A percentile compares a stretch with the other conserved stretches of the same genome.
Evolutionary conservation across 2,329 filamentous ascomycete genomes (phyloP).

Genomic region (Colletotrichum spaethianum): DNA sequence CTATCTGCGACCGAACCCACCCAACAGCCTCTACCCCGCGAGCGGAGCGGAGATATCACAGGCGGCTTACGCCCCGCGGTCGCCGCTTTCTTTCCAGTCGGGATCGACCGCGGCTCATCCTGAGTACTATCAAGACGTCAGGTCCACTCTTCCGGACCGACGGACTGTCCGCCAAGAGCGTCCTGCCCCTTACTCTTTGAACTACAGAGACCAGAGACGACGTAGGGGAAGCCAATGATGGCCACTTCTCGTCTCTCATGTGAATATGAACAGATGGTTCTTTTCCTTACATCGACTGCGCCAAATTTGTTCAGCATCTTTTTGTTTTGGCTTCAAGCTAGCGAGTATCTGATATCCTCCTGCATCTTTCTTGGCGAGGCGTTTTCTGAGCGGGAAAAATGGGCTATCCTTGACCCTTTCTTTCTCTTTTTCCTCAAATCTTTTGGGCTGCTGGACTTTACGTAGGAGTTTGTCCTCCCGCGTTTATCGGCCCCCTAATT

Average conservation of each 20-base stretch:
- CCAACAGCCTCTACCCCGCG: slow-evolving; percentile 25
- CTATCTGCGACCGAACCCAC: slow-evolving; percentile 27
- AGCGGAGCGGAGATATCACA: slow-evolving; percentile 31
- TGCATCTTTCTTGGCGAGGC: slow-evolving; percentile 31
- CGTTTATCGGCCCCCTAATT: slow-evolving; percentile 8
- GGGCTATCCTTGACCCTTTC: neutral
- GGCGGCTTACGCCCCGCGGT: slow-evolving; percentile 31
- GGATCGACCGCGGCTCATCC: neutral
- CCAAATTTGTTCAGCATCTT: neutral
- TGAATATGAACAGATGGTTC: neutral
- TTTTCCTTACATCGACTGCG: neutral
- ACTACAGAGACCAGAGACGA: slow-evolving; percentile 35
- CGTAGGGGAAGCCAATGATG: slow-evolving; percentile 34
- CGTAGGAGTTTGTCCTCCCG: neutral
- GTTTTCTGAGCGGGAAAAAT: slow-evolving; percentile 16
- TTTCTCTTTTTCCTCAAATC: neutral
- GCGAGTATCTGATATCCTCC: slow-evolving; percentile 19
- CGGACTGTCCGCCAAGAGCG: slow-evolving; percentile 35
- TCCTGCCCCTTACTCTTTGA: slow-evolving; percentile 32
- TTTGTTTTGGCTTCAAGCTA: neutral
- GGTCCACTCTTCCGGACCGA: slow-evolving; percentile 34
- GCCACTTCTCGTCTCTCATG: too few species aligned
- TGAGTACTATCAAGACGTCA: slow-evolving; percentile 30
- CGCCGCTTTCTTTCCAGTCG: slow-evolving; percentile 24
- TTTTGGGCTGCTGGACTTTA: slow-evolving; percentile 20